These are phyloP conservation scores for Galeopsis tetrahit DNA, from an alignment of 257 asterid genomes.

Conservation along the genomic window DNA sequence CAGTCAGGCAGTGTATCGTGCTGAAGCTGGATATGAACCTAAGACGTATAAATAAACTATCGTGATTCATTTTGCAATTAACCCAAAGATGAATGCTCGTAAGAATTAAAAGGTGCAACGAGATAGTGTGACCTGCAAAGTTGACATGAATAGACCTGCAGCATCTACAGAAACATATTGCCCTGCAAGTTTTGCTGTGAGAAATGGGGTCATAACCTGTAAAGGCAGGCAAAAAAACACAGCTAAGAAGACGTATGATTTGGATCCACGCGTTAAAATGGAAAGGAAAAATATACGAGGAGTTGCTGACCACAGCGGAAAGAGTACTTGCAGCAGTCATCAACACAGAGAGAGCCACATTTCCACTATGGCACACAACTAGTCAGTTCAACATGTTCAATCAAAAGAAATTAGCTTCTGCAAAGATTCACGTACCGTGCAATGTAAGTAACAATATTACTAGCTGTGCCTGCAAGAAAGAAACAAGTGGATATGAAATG, in stretches of 20 bases:
- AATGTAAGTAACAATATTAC: constrained; percentile 92
- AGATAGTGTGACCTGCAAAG: constrained; percentile 69
- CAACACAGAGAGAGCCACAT: constrained; percentile 93
- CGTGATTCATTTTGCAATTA: background rate
- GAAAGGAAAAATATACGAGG: background rate
- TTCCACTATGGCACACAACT: constrained; percentile 62
- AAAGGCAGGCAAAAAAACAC: background rate
- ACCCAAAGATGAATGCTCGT: background rate
- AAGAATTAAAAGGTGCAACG: background rate
- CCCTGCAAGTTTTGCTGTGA: constrained; percentile 91
- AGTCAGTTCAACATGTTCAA: constrained; percentile 41
- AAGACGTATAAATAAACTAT: background rate
- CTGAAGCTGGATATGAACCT: background rate
- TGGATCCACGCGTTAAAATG: background rate
- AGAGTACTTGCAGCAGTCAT: constrained; percentile 97
- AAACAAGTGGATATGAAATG: background rate
- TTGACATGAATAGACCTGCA: constrained; percentile 74
- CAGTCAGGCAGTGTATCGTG: background rate
- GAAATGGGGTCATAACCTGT: constrained; percentile 92
- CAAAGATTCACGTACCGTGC: constrained; percentile 65
- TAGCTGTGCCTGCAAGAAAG: constrained; percentile 75
- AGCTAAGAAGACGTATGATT: constrained; percentile 3
- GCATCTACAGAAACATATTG: constrained; percentile 91
- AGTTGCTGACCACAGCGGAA: constrained; percentile 78
- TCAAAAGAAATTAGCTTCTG: background rate